Conservation (phyloP, 140 eudicot species). For the Flaveria floridana region DNA sequence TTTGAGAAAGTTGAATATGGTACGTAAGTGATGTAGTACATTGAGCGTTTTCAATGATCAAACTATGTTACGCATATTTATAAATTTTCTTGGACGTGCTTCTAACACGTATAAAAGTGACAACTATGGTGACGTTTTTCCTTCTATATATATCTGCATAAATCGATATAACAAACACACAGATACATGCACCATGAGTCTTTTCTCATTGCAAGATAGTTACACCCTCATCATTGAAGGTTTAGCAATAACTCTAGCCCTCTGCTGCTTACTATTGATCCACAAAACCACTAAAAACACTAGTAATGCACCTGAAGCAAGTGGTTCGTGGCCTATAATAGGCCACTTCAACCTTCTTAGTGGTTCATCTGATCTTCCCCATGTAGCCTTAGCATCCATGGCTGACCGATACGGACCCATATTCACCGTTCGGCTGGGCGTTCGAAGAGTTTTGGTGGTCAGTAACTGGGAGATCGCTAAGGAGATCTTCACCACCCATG, state of each 20-base stretch:
- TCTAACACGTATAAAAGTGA: no score
- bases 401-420: constrained; percentile 45
- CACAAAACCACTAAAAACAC: constrained; percentile 5
- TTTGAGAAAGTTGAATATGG: no score
- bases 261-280: background rate
- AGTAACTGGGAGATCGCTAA: constrained; percentile 26
- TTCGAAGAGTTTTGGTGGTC: constrained; percentile 32
- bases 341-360: constrained; percentile 42
- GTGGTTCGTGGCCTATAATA: constrained; percentile 53
- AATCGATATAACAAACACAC: background rate
- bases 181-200: background rate
- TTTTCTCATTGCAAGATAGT: background rate
- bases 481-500: constrained; percentile 48
- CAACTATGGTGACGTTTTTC: no score
- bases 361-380: constrained; percentile 25
- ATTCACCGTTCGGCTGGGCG: constrained; percentile 31
- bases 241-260: background rate
- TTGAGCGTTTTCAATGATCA: no score
- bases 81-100: no score
- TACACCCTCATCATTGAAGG: background rate
- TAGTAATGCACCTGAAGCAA: constrained; percentile 33
- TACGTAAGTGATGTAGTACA: no score
- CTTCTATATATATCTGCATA: background rate
- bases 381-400: constrained; percentile 29
- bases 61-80: no score